phyloP scores from a whole-genome alignment of 768 basidiomycete species.

The Pleurotus eryngii region DNA sequence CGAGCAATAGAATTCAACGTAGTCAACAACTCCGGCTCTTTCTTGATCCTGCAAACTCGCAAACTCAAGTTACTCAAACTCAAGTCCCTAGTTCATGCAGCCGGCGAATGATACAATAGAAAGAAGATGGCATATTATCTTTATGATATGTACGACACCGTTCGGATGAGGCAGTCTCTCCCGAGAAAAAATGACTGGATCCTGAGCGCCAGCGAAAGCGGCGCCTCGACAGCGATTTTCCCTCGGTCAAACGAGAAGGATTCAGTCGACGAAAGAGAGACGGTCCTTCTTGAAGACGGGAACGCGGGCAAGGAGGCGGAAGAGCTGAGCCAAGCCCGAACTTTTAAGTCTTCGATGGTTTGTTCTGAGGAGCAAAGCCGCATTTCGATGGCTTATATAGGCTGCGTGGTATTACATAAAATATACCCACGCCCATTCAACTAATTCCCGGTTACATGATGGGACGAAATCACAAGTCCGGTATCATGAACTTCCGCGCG shows the following conservation, averaged over 20 bases:
- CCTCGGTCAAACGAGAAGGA: conserved; percentile 40
- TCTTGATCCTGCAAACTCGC: too few species aligned
- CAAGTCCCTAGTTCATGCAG: too few species aligned
- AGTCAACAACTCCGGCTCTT: too few species aligned
- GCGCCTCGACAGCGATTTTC: conserved; percentile 52
- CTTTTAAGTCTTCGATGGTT: conserved; percentile 84
- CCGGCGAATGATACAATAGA: too few species aligned
- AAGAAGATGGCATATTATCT: too few species aligned
- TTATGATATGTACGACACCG: conserved; percentile 30
- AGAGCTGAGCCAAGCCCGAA: conserved; percentile 83
- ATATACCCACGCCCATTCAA: conserved; percentile 31
- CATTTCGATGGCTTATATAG: conserved; percentile 15
- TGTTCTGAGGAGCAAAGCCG: conserved; percentile 46
- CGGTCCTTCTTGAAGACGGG: conserved; percentile 77
- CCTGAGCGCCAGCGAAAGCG: conserved; percentile 76
- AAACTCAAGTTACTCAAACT: too few species aligned
- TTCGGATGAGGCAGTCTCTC: conserved; percentile 24
- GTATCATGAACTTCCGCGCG: background rate
- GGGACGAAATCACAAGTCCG: background rate
- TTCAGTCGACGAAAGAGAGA: conserved; percentile 30
- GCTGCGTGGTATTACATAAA: conserved; percentile 40
- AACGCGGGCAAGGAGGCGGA: conserved; percentile 93
- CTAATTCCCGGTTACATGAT: too few species aligned
- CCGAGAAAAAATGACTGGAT: conserved; percentile 32
- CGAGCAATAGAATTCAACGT: too few species aligned